These are phyloP conservation scores for Monascus ruber DNA, from an alignment of 2,329 filamentous ascomycete species.

Conservation along the genomic window DNA sequence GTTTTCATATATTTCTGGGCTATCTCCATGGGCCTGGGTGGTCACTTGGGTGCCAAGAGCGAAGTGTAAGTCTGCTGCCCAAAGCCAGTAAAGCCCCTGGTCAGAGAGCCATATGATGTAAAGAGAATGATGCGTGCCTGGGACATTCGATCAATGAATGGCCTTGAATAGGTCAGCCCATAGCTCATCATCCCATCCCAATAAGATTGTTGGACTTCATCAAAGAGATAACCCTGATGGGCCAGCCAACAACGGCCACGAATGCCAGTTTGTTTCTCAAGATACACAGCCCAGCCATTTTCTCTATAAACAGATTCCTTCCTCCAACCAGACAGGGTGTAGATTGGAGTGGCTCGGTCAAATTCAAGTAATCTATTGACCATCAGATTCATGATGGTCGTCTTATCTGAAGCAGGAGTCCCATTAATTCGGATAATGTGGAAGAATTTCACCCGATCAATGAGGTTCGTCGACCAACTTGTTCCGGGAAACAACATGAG, in stretches of 20 bases:
- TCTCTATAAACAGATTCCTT: background rate
- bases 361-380: conserved; percentile 4
- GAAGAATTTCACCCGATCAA: conserved; percentile 2
- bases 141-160: background rate
- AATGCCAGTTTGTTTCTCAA: conserved; percentile 3
- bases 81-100: conserved; percentile 1
- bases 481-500: background rate
- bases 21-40: too few relatives aligned
- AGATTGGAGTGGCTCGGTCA: conserved; percentile 1
- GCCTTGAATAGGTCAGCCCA: conserved; percentile 5
- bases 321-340: conserved; percentile 4
- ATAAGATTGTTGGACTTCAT: conserved; percentile 7
- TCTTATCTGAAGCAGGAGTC: conserved; percentile 6
- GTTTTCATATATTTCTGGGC: background rate
- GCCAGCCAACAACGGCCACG: conserved; percentile 2
- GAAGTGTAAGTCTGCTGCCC: too few relatives aligned
- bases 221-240: conserved; percentile 4
- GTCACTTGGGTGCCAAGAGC: too few relatives aligned
- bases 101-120: conserved; percentile 5
- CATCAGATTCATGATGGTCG: conserved; percentile 5
- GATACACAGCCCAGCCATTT: conserved; percentile 2
- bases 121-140: conserved; percentile 5
- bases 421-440: conserved; percentile 4
- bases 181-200: conserved; percentile 3
- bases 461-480: conserved; percentile 2